Evolutionary conservation across 768 basidiomycete species (phyloP), one percentile per base, ranked within the genome.

Genomic region (Lanmaoa rubissima): DNA sequence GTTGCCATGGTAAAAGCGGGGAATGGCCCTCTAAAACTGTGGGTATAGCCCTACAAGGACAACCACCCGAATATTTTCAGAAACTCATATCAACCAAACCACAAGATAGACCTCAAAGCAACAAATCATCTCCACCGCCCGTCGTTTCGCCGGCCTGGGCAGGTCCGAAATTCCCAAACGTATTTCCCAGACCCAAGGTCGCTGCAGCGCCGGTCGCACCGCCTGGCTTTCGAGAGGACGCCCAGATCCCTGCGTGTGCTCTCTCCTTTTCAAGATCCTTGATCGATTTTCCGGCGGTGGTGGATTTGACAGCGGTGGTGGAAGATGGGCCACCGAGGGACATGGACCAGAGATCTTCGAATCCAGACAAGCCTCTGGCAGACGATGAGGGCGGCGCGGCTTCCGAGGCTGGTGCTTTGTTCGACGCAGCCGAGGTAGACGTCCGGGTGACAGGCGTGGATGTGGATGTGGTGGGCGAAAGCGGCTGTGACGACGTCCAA

Each of bases 191-290:
- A 14, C 59, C 61, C 53, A 55, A 52, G 47, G 44, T 61, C 53
- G 57, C 58, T 8, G 56, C 34, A 24, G 56, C 32, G 0, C 52
- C 46, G 3, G 32, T n/a, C 39, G 60, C 52, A 48, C 55, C 46
- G 13, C 61, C 54, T n/a, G 66, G 59, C 44, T 59, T 71, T 48
- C 69, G 71, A 16, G 69, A 58, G 1, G 69, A 64, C 0, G 64
- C 91, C 94, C 94, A 97, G 35, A 97, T 81, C 11, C 83, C 83
- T 21, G 87, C 85, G 68, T 81, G 82, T 3, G 86, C 81, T 76
- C 94, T 94, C 76, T 96, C 94, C 74, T 84, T 86, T 75, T 92
- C 90, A 61, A 97, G 69, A 65, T 93, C 94, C 72, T 89, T 89
- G 66, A 96, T 95, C 43, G 87, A 90, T 78, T 94, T 93, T 39